Conservation (phyloP, 2,329 filamentous ascomycete species). For the Cercospora janseana region DNA sequence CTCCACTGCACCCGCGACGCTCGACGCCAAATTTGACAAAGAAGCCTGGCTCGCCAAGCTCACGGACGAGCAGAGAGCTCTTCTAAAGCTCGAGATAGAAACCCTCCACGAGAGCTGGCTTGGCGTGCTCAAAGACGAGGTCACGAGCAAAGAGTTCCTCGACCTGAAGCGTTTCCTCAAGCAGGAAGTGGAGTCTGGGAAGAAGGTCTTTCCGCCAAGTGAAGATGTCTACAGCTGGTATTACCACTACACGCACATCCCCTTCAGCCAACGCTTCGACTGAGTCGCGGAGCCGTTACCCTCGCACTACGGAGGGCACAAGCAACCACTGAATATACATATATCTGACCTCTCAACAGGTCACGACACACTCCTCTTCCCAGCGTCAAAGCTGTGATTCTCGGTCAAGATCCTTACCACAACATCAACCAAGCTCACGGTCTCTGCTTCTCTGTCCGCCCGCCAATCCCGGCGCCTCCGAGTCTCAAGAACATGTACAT, state of each 20-base stretch:
- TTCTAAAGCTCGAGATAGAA: slow-evolving; percentile 86
- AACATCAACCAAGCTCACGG: slow-evolving; percentile 94
- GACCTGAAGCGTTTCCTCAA: slow-evolving; percentile 84
- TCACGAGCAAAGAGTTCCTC: slow-evolving; percentile 76
- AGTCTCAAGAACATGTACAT: slow-evolving; percentile 94
- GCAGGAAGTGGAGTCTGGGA: slow-evolving; percentile 68
- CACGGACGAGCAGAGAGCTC: slow-evolving; percentile 73
- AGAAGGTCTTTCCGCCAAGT: slow-evolving; percentile 81
- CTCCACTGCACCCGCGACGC: slow-evolving; percentile 37
- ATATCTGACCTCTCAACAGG: slow-evolving; percentile 52
- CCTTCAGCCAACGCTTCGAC: neutral
- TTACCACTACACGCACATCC: slow-evolving; percentile 8
- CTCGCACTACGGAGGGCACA: neutral
- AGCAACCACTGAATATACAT: neutral
- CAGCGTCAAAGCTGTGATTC: slow-evolving; percentile 85
- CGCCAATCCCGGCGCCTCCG: slow-evolving; percentile 82
- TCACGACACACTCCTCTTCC: slow-evolving; percentile 87
- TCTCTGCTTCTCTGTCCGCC: slow-evolving; percentile 89
- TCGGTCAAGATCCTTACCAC: slow-evolving; percentile 97
- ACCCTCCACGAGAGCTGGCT: slow-evolving; percentile 92
- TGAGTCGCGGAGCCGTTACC: too few species aligned
- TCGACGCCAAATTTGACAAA: slow-evolving; percentile 71
- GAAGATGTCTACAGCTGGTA: slow-evolving; percentile 95
- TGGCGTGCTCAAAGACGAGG: slow-evolving; percentile 80
- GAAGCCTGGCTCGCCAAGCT: slow-evolving; percentile 81